Evolutionary conservation across 257 asterid genomes (phyloP).

Genomic region (Penstemon barbatus): DNA sequence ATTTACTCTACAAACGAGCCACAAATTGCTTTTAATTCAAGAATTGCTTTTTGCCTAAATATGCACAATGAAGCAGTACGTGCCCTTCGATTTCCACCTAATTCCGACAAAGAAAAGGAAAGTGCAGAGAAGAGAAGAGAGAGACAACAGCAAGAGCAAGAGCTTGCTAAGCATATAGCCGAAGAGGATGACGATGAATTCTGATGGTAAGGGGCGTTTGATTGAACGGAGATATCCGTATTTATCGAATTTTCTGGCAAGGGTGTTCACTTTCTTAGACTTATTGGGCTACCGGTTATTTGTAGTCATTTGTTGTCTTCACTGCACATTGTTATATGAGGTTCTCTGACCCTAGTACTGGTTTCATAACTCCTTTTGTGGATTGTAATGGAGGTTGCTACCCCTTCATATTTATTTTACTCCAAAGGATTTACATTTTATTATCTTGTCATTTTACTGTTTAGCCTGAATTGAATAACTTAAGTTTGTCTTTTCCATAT

Average conservation of each 20-base stretch:
- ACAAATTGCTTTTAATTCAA: slow-evolving; percentile 78
- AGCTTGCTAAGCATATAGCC: slow-evolving; percentile 90
- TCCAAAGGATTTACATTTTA: background rate
- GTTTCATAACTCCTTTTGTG: slow-evolving; percentile 11
- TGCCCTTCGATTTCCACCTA: slow-evolving; percentile 83
- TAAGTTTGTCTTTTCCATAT: no score
- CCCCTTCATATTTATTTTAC: background rate
- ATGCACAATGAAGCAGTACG: slow-evolving; percentile 94
- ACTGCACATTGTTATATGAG: background rate
- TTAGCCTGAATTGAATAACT: no score
- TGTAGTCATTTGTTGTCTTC: background rate
- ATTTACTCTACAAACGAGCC: slow-evolving; percentile 92
- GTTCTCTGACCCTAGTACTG: slow-evolving; percentile 1
- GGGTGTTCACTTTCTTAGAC: background rate
- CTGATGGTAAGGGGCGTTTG: slow-evolving; percentile 26
- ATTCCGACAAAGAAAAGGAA: slow-evolving; percentile 85
- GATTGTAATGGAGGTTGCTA: background rate
- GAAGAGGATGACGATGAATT: slow-evolving; percentile 94
- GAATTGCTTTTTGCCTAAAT: slow-evolving; percentile 83
- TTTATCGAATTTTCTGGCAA: background rate
- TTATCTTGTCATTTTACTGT: no score
- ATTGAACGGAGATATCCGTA: background rate
- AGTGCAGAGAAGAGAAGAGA: slow-evolving; percentile 94
- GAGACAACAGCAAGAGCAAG: slow-evolving; percentile 89
- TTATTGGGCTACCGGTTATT: background rate